These are phyloP conservation scores for Colletotrichum siamense DNA, from an alignment of 2,329 filamentous ascomycete species.

Conservation along the genomic window DNA sequence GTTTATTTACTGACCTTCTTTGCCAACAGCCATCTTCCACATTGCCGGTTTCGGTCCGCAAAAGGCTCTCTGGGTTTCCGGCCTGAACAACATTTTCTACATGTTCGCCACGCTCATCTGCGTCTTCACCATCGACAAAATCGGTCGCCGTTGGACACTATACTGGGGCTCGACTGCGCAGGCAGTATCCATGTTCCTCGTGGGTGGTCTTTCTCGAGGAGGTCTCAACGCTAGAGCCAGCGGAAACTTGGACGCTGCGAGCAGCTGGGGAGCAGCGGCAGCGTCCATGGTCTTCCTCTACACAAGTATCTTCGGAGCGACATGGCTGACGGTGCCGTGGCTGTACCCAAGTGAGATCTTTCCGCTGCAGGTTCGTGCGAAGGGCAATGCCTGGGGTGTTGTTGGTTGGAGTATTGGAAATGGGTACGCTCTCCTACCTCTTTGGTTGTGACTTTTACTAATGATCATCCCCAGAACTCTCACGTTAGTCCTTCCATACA, in stretches of 20 bases:
- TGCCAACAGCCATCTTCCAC: background rate
- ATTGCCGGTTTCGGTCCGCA: background rate
- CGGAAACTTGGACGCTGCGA: background rate
- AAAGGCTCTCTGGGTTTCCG: background rate
- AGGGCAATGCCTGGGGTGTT: background rate
- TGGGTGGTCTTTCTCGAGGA: background rate
- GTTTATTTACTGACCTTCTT: accelerated
- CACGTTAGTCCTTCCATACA: background rate
- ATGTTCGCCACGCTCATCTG: background rate
- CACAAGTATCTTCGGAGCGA: background rate
- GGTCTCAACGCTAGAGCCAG: background rate
- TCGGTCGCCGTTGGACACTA: background rate
- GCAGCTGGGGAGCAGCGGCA: background rate
- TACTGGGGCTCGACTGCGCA: background rate
- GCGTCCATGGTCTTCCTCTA: background rate
- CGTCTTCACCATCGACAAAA: background rate
- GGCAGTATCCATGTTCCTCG: background rate
- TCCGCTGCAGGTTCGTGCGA: background rate
- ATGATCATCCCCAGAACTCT: background rate
- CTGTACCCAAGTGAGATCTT: background rate
- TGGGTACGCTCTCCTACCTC: background rate
- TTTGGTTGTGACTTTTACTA: background rate
- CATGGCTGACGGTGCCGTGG: background rate
- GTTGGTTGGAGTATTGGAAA: background rate
- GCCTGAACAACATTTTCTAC: background rate